A percentile compares a stretch with the other conserved stretches of the same genome.
Conservation (phyloP, 176 grass and related monocot species). For the Triticum urartu region DNA sequence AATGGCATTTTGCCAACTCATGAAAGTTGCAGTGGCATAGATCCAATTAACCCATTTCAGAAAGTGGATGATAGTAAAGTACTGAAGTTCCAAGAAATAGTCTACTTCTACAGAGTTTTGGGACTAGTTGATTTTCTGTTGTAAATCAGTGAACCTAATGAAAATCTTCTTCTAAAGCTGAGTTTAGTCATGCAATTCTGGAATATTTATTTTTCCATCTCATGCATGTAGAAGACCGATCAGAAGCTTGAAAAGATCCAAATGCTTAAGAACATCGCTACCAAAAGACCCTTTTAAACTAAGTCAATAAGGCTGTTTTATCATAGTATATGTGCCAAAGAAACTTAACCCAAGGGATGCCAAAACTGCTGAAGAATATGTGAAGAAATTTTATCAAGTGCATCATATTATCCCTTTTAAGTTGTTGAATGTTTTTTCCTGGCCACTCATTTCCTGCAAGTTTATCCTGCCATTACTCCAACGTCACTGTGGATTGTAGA, state of each 20-base stretch:
- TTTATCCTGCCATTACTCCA: constrained; percentile 8
- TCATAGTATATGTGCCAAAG: background rate
- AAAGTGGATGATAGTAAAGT: background rate
- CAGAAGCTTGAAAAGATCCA: background rate
- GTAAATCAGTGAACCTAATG: background rate
- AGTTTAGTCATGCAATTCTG: background rate
- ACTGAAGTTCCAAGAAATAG: background rate
- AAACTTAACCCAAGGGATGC: background rate
- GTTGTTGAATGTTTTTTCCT: background rate
- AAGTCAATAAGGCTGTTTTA: background rate
- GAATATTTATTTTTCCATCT: background rate
- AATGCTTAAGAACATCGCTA: background rate
- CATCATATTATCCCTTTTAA: background rate
- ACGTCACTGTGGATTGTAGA: background rate
- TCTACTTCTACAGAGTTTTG: background rate
- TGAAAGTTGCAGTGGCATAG: too few species aligned
- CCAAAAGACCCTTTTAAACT: background rate
- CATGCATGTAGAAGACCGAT: background rate
- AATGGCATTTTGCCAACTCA: too few species aligned
- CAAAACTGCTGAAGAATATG: background rate
- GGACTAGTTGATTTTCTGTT: background rate
- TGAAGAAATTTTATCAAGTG: background rate
- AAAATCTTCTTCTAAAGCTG: background rate
- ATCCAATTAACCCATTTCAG: background rate
- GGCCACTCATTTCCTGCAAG: background rate